phyloP scores from a whole-genome alignment of 2,329 filamentous ascomycete species.

The Rachicladosporium sp. region DNA sequence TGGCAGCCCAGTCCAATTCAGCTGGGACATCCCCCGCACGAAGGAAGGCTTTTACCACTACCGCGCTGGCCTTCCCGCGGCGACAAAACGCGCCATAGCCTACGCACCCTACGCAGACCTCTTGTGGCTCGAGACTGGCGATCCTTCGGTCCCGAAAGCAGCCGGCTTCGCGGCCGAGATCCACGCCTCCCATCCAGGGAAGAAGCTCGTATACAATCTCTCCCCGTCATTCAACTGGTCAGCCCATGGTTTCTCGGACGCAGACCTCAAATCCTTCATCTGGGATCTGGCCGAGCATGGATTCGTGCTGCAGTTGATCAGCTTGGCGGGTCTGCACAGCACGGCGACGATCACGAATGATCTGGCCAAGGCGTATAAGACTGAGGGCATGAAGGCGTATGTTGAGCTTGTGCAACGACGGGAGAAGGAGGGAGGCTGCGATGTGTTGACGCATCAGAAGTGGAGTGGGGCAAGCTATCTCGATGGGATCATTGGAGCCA shows the following conservation, averaged over 20 bases:
- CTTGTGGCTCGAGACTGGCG: conserved; percentile 92
- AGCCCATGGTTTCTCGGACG: conserved; percentile 78
- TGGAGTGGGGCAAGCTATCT: conserved; percentile 67
- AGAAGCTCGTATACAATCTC: conserved; percentile 92
- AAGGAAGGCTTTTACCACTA: conserved; percentile 92
- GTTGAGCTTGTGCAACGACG: conserved; percentile 82
- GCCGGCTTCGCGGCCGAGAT: conserved; percentile 65
- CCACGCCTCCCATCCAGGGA: conserved; percentile 55
- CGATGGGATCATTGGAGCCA: conserved; percentile 78
- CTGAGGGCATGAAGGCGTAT: conserved; percentile 91
- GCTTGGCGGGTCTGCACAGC: conserved; percentile 49
- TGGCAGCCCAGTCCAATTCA: conserved; percentile 62
- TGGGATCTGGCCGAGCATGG: conserved; percentile 92
- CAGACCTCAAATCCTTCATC: conserved; percentile 76
- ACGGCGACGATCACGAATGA: conserved; percentile 57
- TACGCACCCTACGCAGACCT: conserved; percentile 91
- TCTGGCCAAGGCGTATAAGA: conserved; percentile 69
- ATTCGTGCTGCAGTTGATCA: conserved; percentile 54
- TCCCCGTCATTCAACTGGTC: conserved; percentile 98
- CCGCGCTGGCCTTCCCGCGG: conserved; percentile 67
- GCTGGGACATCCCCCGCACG: conserved; percentile 83
- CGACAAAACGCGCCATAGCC: conserved; percentile 83
- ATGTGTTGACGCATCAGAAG: conserved; percentile 92
- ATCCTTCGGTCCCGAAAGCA: conserved; percentile 70
- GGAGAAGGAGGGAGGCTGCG: conserved; percentile 82